These are phyloP conservation scores for Chloris gayana DNA, from an alignment of 176 grass and related monocot genomes.

Conservation along the genomic window DNA sequence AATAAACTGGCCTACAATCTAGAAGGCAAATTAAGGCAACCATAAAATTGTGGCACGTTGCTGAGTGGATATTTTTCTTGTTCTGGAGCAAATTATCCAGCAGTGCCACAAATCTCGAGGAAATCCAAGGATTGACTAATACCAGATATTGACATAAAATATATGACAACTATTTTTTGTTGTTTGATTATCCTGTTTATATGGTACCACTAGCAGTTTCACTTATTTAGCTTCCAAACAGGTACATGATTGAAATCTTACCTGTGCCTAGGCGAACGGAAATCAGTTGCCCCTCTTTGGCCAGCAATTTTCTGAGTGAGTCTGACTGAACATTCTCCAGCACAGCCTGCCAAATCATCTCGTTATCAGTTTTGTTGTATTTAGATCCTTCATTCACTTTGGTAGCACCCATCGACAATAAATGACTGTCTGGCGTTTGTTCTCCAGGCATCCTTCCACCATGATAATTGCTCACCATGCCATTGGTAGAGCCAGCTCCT, in stretches of 20 bases:
- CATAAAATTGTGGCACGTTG: neutral
- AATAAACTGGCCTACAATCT: constrained; percentile 13
- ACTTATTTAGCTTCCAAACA: constrained; percentile 13
- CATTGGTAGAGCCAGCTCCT: constrained; percentile 29
- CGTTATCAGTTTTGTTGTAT: constrained; percentile 57
- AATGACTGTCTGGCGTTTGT: constrained; percentile 43
- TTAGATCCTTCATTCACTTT: constrained; percentile 49
- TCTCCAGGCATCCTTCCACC: constrained; percentile 32
- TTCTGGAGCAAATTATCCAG: neutral
- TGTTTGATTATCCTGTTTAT: constrained; percentile 22
- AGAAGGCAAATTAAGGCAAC: constrained; percentile 10
- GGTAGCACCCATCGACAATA: constrained; percentile 36
- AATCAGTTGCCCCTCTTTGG: constrained; percentile 67
- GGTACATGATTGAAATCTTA: constrained; percentile 36
- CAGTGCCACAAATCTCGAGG: neutral
- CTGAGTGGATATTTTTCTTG: neutral
- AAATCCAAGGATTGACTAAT: neutral
- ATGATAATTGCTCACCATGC: constrained; percentile 26
- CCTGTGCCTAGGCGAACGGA: constrained; percentile 88
- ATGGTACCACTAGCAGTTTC: constrained; percentile 3
- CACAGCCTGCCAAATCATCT: constrained; percentile 90
- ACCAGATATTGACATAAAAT: constrained; percentile 11
- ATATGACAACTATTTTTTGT: neutral
- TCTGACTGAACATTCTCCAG: constrained; percentile 69
- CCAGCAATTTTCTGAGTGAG: constrained; percentile 75